These are phyloP conservation scores for Talaromyces funiculosus DNA, from an alignment of 2,329 filamentous ascomycete genomes.

Conservation along the genomic window DNA sequence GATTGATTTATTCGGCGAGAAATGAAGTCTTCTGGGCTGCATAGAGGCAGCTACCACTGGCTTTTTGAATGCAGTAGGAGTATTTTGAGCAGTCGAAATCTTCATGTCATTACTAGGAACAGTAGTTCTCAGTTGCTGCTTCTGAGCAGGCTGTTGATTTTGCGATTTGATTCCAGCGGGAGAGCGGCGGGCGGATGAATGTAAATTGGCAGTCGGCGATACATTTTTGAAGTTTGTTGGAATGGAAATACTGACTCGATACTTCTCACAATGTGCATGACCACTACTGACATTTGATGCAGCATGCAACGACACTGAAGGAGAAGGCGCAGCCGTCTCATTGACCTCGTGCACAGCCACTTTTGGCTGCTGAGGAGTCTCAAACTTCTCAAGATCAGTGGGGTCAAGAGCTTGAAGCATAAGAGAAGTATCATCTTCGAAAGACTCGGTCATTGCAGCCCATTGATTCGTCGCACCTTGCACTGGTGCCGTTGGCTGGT, in stretches of 20 bases:
- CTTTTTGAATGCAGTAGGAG: neutral
- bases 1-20: neutral
- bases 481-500: neutral
- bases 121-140: neutral
- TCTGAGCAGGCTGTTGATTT: neutral
- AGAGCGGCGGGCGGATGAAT: neutral
- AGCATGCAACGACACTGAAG: neutral
- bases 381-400: slow-evolving; percentile 19
- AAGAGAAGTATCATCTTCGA: slow-evolving; percentile 31
- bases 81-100: neutral
- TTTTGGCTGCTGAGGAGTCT: neutral
- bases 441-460: slow-evolving; percentile 18
- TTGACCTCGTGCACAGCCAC: neutral
- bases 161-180: neutral
- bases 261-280: neutral
- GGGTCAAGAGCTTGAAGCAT: slow-evolving; percentile 22
- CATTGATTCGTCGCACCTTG: neutral
- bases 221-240: neutral
- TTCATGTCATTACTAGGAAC: neutral
- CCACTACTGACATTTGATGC: neutral
- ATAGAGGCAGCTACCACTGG: neutral
- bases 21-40: neutral
- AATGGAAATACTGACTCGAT: neutral
- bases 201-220: neutral
- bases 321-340: neutral